Evolutionary conservation across 176 grass and related monocot genomes (phyloP).

Genomic region (Ampelocalamus luodianensis): DNA sequence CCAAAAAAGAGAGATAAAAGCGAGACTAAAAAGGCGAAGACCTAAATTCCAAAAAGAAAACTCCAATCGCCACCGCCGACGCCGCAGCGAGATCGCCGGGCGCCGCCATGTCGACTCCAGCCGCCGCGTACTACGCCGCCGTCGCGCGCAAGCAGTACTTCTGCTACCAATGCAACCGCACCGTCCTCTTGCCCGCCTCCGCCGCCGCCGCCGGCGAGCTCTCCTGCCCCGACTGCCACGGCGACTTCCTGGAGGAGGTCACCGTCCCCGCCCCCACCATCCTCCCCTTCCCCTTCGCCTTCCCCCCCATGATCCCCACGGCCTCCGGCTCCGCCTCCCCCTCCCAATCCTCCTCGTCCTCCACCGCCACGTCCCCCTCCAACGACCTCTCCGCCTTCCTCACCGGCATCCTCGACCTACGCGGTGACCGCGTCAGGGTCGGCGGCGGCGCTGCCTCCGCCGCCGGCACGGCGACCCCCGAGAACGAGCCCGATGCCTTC

Average conservation of each 20-base stretch:
- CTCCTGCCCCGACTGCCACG: constrained; percentile 78
- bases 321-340: constrained; percentile 39
- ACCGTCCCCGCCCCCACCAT: constrained; percentile 63
- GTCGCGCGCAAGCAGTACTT: constrained; percentile 76
- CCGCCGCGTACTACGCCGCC: constrained; percentile 60
- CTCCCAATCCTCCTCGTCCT: constrained; percentile 51
- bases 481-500: constrained; percentile 67
- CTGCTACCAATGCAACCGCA: constrained; percentile 91
- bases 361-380: constrained; percentile 40
- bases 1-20: neutral
- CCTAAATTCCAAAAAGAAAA: constrained; percentile 46
- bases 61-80: constrained; percentile 36
- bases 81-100: constrained; percentile 61
- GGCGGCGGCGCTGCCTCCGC: constrained; percentile 38
- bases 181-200: constrained; percentile 56
- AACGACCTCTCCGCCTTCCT: constrained; percentile 53
- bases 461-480: constrained; percentile 48
- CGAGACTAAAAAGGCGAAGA: constrained; percentile 2
- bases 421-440: constrained; percentile 3
- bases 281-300: constrained; percentile 62
- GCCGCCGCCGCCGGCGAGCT: constrained; percentile 62
- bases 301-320: constrained; percentile 32
- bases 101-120: constrained; percentile 57
- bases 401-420: constrained; percentile 50
- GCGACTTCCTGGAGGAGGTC: constrained; percentile 92